Percentiles rank a stretch among this genome's conserved stretches.
phyloP scores from a whole-genome alignment of 208 protist species.

The Trypanosoma caninum region DNA sequence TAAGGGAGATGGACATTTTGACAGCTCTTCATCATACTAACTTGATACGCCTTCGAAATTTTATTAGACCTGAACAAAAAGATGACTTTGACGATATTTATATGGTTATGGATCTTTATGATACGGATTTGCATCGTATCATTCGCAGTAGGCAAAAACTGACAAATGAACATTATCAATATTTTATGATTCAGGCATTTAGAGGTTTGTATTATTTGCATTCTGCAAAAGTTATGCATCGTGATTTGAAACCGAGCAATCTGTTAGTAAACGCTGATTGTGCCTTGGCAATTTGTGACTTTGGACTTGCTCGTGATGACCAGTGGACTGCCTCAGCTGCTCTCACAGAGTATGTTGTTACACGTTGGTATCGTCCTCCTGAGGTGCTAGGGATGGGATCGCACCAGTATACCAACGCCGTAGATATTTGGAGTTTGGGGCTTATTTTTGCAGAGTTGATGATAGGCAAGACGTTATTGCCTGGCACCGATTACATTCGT shows the following conservation, averaged over 20 bases:
- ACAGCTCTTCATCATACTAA: conserved; percentile 92
- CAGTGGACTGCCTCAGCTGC: conserved; percentile 40
- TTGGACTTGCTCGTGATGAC: conserved; percentile 88
- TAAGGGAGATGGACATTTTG: conserved; percentile 97
- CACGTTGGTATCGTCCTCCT: conserved; percentile 99
- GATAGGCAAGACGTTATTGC: conserved; percentile 96
- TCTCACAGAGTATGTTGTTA: conserved; percentile 97
- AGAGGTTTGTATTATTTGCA: conserved; percentile 96
- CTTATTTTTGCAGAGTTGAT: conserved; percentile 99
- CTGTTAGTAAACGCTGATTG: conserved; percentile 95
- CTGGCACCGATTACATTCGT: conserved; percentile 76
- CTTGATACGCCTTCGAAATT: conserved; percentile 87
- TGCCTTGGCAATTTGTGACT: conserved; percentile 94
- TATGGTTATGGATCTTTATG: conserved; percentile 90
- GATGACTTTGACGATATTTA: conserved; percentile 89
- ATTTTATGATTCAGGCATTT: conserved; percentile 98
- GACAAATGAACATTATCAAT: conserved; percentile 97
- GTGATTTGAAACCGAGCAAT: conserved; percentile 95
- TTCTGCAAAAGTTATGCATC: conserved; percentile 96
- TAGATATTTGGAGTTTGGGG: conserved; percentile 96
- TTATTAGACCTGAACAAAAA: conserved; percentile 62
- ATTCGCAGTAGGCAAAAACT: conserved; percentile 94
- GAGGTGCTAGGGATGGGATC: conserved; percentile 95
- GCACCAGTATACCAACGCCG: conserved; percentile 93
- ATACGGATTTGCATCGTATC: conserved; percentile 98